Conservation (phyloP, 2,329 filamentous ascomycete genomes). For the Xylaria sp. region DNA sequence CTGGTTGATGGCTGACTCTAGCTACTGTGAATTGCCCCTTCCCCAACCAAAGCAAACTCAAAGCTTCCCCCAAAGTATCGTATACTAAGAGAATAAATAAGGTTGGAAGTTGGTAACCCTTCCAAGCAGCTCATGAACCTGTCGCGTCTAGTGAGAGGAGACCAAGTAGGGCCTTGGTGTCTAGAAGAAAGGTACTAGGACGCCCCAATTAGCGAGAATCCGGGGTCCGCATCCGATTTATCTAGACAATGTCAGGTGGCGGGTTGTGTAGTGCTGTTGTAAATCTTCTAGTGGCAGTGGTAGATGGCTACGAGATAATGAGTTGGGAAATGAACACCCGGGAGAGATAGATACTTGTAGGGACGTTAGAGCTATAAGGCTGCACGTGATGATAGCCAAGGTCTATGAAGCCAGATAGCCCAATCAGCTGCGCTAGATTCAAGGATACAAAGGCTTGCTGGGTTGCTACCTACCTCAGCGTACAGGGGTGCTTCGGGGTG, state of each 20-base stretch:
- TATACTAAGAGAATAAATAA: constrained; percentile 23
- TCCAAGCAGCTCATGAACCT: constrained; percentile 21
- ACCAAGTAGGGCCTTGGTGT: constrained; percentile 4
- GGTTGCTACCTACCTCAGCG: not conserved
- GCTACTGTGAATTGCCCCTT: constrained; percentile 34
- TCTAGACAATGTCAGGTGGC: constrained; percentile 7
- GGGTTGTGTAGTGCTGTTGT: not conserved
- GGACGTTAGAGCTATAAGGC: constrained; percentile 27
- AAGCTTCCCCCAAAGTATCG: constrained; percentile 21
- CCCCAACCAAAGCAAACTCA: constrained; percentile 16
- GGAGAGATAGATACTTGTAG: not conserved
- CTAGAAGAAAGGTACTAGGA: not conserved
- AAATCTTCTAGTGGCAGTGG: constrained; percentile 1
- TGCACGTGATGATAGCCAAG: constrained; percentile 33
- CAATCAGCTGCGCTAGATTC: constrained; percentile 8
- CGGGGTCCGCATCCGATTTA: constrained; percentile 9
- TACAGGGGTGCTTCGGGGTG: not conserved
- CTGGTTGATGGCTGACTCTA: constrained; percentile 36
- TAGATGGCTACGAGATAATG: constrained; percentile 8
- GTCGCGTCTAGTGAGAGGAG: constrained; percentile 10
- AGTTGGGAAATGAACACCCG: not conserved
- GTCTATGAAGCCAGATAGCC: constrained; percentile 19
- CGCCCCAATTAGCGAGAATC: not conserved
- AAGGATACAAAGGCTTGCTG: not conserved
- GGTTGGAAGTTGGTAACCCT: constrained; percentile 19